These are phyloP conservation scores for Gymnopus androsaceus DNA, from an alignment of 1,284 basidiomycete genomes.

Conservation along the genomic window DNA sequence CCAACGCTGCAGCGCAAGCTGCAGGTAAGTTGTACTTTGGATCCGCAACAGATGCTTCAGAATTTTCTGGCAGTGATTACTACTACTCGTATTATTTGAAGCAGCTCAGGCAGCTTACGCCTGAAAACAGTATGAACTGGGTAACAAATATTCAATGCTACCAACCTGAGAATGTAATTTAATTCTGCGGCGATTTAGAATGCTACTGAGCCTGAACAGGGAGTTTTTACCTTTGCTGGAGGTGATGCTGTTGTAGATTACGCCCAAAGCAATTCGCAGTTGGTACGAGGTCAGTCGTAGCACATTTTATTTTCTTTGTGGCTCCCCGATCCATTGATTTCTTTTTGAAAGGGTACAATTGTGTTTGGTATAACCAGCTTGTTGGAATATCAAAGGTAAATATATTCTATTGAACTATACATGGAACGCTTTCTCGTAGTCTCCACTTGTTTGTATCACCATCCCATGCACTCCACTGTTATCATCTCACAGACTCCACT, in stretches of 20 bases:
- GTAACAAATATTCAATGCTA: slow-evolving; percentile 26
- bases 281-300: slow-evolving; percentile 42
- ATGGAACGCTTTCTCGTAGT: no score
- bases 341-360: background rate
- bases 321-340: no score
- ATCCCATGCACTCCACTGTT: no score
- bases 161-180: background rate
- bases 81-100: slow-evolving; percentile 36
- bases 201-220: slow-evolving; percentile 52
- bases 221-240: slow-evolving; percentile 47
- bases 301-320: no score
- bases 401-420: no score
- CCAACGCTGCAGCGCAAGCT: slow-evolving; percentile 36
- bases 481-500: no score
- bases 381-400: no score
- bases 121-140: slow-evolving; percentile 47
- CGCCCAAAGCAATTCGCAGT: slow-evolving; percentile 43
- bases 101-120: slow-evolving; percentile 43
- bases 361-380: no score
- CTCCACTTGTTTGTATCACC: no score
- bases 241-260: slow-evolving; percentile 49
- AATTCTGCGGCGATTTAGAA: slow-evolving; percentile 33
- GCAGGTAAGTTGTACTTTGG: slow-evolving; percentile 50
- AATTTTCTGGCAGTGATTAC: slow-evolving; percentile 38
- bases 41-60: slow-evolving; percentile 47